Conservation (phyloP, 768 basidiomycete genomes). For the Postia placenta region DNA sequence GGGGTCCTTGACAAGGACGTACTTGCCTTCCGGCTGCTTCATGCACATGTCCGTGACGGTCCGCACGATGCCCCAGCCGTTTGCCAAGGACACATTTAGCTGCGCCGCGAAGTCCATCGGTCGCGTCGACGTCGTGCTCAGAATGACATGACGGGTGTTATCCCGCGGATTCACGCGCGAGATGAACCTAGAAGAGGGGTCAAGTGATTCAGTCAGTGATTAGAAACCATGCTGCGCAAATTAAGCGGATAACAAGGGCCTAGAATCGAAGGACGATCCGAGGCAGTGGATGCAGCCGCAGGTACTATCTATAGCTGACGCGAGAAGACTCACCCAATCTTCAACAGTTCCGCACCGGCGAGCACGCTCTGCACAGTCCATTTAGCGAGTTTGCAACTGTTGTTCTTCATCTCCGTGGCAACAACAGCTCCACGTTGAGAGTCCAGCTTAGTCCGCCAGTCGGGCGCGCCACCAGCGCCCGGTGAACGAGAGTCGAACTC, state of each 20-base stretch:
- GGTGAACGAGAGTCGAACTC: slow-evolving; percentile 91
- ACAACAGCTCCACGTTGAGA: slow-evolving; percentile 96
- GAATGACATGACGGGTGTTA: slow-evolving; percentile 90
- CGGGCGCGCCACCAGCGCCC: slow-evolving; percentile 93
- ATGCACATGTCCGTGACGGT: slow-evolving; percentile 91
- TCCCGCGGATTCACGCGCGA: slow-evolving; percentile 92
- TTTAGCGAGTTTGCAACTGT: slow-evolving; percentile 93
- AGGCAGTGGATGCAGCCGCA: background rate
- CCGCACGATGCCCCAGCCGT: slow-evolving; percentile 98
- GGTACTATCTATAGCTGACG: background rate
- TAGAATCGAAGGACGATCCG: background rate
- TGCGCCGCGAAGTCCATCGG: slow-evolving; percentile 92
- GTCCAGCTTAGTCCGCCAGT: slow-evolving; percentile 97
- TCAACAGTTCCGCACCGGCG: slow-evolving; percentile 93
- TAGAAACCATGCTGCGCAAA: background rate
- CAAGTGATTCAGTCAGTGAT: slow-evolving; percentile 1
- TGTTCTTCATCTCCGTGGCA: slow-evolving; percentile 99
- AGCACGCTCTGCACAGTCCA: slow-evolving; percentile 96
- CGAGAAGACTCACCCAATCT: slow-evolving; percentile 74
- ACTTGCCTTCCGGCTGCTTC: slow-evolving; percentile 98
- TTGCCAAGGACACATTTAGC: slow-evolving; percentile 89
- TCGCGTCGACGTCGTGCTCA: slow-evolving; percentile 92
- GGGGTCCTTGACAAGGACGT: slow-evolving; percentile 94
- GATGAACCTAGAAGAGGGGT: slow-evolving; percentile 66
- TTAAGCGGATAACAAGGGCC: background rate